Percentiles rank a stretch among this genome's conserved stretches.
Evolutionary conservation across 768 basidiomycete genomes (phyloP).

Genomic region (Kwoniella europaea): DNA sequence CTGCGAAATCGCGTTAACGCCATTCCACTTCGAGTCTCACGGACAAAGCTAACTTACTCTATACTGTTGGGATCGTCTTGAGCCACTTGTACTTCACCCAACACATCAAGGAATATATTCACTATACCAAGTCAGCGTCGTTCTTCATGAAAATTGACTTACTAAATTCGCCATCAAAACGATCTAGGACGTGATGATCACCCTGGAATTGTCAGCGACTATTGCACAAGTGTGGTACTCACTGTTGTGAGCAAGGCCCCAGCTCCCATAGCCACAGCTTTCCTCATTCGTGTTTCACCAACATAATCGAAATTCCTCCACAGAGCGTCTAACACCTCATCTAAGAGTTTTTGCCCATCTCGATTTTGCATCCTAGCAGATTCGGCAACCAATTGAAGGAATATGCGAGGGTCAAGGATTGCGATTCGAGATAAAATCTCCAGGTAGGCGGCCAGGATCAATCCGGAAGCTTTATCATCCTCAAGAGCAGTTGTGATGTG

Average conservation of each 20-base stretch:
- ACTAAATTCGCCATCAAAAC: constrained; percentile 56
- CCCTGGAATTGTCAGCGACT: constrained; percentile 38
- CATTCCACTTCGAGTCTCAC: no score
- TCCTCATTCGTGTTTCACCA: constrained; percentile 49
- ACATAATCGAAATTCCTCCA: constrained; percentile 58
- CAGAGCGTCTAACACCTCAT: constrained; percentile 53
- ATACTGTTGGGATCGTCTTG: constrained; percentile 30
- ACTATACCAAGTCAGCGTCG: constrained; percentile 32
- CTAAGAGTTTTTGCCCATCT: constrained; percentile 45
- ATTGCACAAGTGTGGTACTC: constrained; percentile 13
- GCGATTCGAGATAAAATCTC: constrained; percentile 50
- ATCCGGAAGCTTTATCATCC: constrained; percentile 54
- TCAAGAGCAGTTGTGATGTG: constrained; percentile 51
- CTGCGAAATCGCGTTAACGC: constrained; percentile 13
- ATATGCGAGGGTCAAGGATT: constrained; percentile 44
- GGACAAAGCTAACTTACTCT: constrained; percentile 34
- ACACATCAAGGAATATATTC: constrained; percentile 57
- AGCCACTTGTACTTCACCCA: constrained; percentile 50
- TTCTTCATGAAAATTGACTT: constrained; percentile 18
- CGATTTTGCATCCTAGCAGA: constrained; percentile 33
- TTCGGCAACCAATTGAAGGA: constrained; percentile 48
- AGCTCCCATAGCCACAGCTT: constrained; percentile 56
- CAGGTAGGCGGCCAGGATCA: constrained; percentile 53
- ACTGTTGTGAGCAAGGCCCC: constrained; percentile 50
- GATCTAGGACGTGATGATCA: constrained; percentile 47